These are phyloP conservation scores for Meyerozyma smithsonii DNA, from an alignment of 1,139 yeast genomes.

Conservation along the genomic window DNA sequence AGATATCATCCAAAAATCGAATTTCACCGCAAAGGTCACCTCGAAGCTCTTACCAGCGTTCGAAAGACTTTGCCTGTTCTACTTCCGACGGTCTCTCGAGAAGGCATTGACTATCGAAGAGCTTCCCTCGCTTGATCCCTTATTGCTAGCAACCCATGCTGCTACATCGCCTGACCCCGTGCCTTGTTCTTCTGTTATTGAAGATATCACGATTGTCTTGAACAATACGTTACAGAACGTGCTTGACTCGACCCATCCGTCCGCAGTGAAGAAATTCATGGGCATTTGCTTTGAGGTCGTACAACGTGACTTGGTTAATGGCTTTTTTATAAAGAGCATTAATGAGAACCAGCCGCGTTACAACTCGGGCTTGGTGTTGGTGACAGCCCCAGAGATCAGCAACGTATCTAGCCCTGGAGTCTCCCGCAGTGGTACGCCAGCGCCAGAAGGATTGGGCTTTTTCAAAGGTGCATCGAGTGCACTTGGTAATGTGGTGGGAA, in stretches of 20 bases:
- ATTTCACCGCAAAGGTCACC: constrained; percentile 56
- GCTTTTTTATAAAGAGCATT: constrained; percentile 45
- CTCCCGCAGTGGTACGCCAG: constrained; percentile 36
- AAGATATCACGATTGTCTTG: constrained; percentile 73
- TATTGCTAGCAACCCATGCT: constrained; percentile 14
- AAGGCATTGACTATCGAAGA: constrained; percentile 80
- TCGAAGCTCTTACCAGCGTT: constrained; percentile 54
- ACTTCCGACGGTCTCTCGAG: constrained; percentile 73
- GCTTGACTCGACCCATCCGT: constrained; percentile 56
- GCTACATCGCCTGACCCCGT: constrained; percentile 44
- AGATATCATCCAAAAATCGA: constrained; percentile 32
- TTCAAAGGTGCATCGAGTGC: constrained; percentile 46
- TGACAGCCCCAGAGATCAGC: constrained; percentile 11
- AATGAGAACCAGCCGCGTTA: constrained; percentile 53
- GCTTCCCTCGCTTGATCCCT: constrained; percentile 47
- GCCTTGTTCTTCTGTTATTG: constrained; percentile 80
- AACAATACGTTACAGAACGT: constrained; percentile 60
- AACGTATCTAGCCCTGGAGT: constrained; percentile 20
- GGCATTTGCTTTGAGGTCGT: constrained; percentile 27
- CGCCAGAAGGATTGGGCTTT: constrained; percentile 34
- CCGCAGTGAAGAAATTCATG: constrained; percentile 49
- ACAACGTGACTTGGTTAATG: constrained; percentile 35
- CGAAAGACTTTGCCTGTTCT: constrained; percentile 59
- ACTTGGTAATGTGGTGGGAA: constrained; percentile 41
- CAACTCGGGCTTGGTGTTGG: constrained; percentile 33